Base-by-base conservation (phyloP, 2,329 filamentous ascomycete species). In the Xylaria sp. region DNA sequence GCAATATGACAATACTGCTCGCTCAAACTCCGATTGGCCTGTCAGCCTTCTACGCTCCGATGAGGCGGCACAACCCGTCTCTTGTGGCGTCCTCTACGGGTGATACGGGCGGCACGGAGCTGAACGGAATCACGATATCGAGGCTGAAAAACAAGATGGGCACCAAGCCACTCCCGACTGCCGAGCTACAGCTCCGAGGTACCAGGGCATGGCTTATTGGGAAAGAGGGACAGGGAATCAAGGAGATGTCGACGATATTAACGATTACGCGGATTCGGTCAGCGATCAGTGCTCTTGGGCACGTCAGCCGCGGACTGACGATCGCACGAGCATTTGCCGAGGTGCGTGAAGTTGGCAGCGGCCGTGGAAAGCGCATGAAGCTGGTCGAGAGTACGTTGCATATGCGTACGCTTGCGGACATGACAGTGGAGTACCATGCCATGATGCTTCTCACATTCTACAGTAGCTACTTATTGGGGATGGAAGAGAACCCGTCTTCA, bases 121-220 rank as follows among this genome's bases (percentile, higher is more conserved):
- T 84, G 8, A 88, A 88, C 64, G 85, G 85, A 3, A 76, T 88
- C 15, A 75, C 74, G 7, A 85, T 88, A 56, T 82, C 85, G 60
- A 79, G 85, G 0, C 74, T 89, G 5, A 89, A 89, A 72, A 81
- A 81, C 67, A 89, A 89, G 66, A 76, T 88, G n/a, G 86, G 86
- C 15, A 88, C 86, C 0, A 83, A 82, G 54, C 78, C 82, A 3
- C 73, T 89, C 0, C 86, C 86, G 0, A 89, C 87, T 0, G 87
- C 86, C 0, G 86, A 89, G 68, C 79, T 89, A 3, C 84, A 85
- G 60, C 75, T 86, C 1, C 76, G 77, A 21, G 78, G 75, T 2
- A 80, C 80, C 72, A 78, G 83, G 8, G 83, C 75, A 1, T 81
- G 83, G 73, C 77, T 89, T 1, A 75, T 90, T 11, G 87, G 87